Percentiles rank a stretch among this genome's conserved stretches.
phyloP scores from a whole-genome alignment of 1,284 basidiomycete species.

The Coriolopsis trogii region DNA sequence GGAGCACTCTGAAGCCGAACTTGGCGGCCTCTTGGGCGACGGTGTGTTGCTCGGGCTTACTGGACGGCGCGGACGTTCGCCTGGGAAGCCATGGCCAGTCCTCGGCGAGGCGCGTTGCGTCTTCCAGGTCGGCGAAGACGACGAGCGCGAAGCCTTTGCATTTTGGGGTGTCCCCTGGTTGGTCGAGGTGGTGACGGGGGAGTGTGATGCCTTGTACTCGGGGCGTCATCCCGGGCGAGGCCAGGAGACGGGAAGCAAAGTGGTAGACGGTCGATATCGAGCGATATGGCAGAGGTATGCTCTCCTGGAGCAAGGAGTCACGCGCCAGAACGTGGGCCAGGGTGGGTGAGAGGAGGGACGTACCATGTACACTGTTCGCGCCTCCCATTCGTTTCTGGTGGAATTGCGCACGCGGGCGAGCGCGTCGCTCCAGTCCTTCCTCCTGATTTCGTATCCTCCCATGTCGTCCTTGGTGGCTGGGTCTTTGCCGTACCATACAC shows the following conservation, averaged over 20 bases:
- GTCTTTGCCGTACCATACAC: constrained; percentile 41
- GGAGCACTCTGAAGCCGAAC: constrained; percentile 60
- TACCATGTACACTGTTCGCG: constrained; percentile 67
- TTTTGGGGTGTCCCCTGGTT: constrained; percentile 49
- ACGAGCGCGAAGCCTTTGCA: constrained; percentile 78
- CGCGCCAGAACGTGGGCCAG: not conserved
- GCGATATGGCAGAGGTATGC: constrained; percentile 59
- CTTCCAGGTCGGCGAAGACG: constrained; percentile 44
- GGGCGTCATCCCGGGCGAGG: constrained; percentile 4
- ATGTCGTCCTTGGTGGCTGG: constrained; percentile 27
- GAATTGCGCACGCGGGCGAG: constrained; percentile 34
- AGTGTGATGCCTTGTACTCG: constrained; percentile 56
- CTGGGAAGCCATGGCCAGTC: constrained; percentile 62
- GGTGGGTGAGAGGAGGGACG: constrained; percentile 24
- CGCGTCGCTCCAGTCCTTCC: constrained; percentile 45
- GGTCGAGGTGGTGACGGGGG: constrained; percentile 64
- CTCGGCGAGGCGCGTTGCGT: constrained; percentile 45
- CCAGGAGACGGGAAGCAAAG: constrained; percentile 43
- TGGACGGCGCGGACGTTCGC: constrained; percentile 3
- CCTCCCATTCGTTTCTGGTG: constrained; percentile 58
- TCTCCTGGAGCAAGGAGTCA: constrained; percentile 56
- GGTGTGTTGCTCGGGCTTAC: not conserved
- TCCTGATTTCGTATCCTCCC: constrained; percentile 62
- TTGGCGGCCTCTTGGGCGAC: constrained; percentile 46
- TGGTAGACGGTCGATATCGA: constrained; percentile 48